Percentiles rank a stretch among this genome's conserved stretches.
Evolutionary conservation across 208 protist species (phyloP).

Genomic region (Polymyxa betae): DNA sequence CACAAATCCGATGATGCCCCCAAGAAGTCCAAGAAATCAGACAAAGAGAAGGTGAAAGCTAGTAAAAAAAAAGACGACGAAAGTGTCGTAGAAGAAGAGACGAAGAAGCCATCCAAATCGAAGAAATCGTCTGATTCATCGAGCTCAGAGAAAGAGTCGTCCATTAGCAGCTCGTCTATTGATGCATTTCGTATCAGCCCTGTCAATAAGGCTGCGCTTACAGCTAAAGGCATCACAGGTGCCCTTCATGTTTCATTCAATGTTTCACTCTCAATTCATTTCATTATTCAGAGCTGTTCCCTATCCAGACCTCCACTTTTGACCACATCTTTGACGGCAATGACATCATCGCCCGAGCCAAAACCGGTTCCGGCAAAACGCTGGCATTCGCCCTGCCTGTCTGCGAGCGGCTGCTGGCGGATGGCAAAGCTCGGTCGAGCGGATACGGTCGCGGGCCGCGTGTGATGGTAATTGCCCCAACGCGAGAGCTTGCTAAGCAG

Average conservation of each 20-base stretch:
- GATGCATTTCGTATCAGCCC: neutral
- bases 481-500: slow-evolving; percentile 69
- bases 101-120: too few relatives aligned
- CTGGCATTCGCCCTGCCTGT: slow-evolving; percentile 71
- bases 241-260: neutral
- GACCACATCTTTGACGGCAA: slow-evolving; percentile 85
- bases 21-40: too few relatives aligned
- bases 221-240: neutral
- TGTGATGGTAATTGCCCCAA: slow-evolving; percentile 68
- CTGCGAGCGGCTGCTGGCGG: slow-evolving; percentile 64
- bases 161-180: too few relatives aligned
- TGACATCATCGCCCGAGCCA: slow-evolving; percentile 70
- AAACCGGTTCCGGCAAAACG: slow-evolving; percentile 49
- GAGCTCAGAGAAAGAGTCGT: too few relatives aligned
- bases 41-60: too few relatives aligned
- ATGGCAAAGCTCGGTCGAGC: slow-evolving; percentile 46
- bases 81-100: too few relatives aligned
- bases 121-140: too few relatives aligned
- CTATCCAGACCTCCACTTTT: slow-evolving; percentile 84
- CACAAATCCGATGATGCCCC: too few relatives aligned
- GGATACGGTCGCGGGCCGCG: slow-evolving; percentile 33
- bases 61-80: too few relatives aligned
- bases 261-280: neutral
- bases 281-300: slow-evolving; percentile 54
- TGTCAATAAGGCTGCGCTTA: neutral